Evolutionary conservation across 257 asterid genomes (phyloP).

Genomic region (Misopates orontium): DNA sequence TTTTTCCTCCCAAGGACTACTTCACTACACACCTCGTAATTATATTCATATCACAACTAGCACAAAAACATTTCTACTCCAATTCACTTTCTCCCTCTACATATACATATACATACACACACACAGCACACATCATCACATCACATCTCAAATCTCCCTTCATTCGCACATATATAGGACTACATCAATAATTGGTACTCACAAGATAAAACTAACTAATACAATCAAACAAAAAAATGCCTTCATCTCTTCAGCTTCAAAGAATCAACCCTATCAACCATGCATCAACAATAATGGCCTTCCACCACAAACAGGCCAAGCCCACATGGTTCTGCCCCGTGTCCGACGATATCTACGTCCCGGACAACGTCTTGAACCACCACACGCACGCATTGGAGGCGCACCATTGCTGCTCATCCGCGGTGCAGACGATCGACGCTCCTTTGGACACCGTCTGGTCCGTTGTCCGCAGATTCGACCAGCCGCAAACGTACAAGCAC

Average conservation of each 20-base stretch:
- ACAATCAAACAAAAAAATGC: conserved; percentile 31
- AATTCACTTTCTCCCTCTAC: conserved; percentile 2
- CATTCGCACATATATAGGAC: not conserved
- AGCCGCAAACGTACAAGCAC: conserved; percentile 77
- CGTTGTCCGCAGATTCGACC: conserved; percentile 77
- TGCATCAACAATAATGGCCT: conserved; percentile 7
- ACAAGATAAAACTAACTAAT: too few species aligned
- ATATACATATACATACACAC: not conserved
- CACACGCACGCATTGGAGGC: conserved; percentile 66
- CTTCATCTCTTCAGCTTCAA: conserved; percentile 63
- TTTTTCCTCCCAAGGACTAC: not conserved
- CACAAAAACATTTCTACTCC: conserved; percentile 12
- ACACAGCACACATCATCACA: conserved; percentile 16
- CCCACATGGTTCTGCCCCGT: conserved; percentile 44
- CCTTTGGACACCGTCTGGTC: conserved; percentile 71
- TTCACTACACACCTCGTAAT: too few species aligned
- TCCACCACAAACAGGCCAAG: conserved; percentile 31
- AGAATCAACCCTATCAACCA: conserved; percentile 39
- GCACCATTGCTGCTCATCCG: conserved; percentile 72
- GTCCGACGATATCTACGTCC: conserved; percentile 32
- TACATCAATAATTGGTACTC: too few species aligned
- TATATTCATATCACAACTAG: conserved; percentile 32
- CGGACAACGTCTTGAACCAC: conserved; percentile 48
- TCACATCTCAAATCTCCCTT: not conserved
- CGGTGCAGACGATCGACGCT: conserved; percentile 53